Evolutionary conservation across 176 grass and related monocot species (phyloP).

Genomic region (Cenchrus purpureus): DNA sequence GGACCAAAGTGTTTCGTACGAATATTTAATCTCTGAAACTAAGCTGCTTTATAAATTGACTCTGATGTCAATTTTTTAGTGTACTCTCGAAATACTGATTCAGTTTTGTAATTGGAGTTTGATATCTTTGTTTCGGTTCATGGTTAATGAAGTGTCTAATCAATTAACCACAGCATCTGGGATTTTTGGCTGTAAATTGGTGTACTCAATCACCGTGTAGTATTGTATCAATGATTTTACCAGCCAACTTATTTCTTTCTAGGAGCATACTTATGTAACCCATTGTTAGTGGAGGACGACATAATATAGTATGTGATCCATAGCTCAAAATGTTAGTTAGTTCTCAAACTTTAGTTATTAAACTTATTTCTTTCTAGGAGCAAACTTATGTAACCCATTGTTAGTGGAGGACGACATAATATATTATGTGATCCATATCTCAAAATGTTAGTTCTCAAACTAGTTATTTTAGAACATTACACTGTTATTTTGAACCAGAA

Average conservation of each 20-base stretch:
- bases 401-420: neutral
- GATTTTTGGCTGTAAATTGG: neutral
- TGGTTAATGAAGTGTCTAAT: neutral
- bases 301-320: neutral
- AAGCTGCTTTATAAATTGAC: neutral
- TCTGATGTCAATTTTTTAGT: neutral
- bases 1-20: neutral
- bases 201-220: neutral
- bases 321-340: neutral
- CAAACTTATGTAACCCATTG: neutral
- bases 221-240: neutral
- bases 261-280: neutral
- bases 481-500: neutral
- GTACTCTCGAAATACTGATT: neutral
- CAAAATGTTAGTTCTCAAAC: neutral
- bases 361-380: neutral
- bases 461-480: neutral
- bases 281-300: neutral
- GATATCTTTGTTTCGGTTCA: neutral
- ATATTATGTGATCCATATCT: neutral
- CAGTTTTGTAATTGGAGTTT: neutral
- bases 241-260: neutral
- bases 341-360: no score
- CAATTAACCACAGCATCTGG: neutral
- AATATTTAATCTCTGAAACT: neutral